Percentiles rank a stretch among this genome's conserved stretches.
phyloP scores from a whole-genome alignment of 1,284 basidiomycete species.

The Ustilago hordei region DNA sequence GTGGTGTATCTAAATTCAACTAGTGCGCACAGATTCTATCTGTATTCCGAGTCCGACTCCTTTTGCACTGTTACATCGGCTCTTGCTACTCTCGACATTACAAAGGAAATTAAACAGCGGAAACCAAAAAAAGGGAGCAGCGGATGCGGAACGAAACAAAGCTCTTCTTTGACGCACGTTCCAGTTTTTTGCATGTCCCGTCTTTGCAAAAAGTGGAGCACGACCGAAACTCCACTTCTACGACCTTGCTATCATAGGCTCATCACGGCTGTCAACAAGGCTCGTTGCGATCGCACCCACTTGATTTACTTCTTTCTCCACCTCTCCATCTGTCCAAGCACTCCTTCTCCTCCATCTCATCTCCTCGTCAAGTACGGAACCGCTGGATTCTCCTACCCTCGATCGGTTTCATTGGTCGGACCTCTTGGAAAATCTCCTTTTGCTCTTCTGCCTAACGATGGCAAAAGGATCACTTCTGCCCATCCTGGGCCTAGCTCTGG shows the following conservation, averaged over 20 bases:
- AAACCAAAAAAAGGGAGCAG: neutral
- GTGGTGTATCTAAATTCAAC: too few species aligned
- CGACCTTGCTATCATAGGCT: neutral
- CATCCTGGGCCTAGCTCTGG: constrained; percentile 33
- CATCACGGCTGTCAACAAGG: neutral
- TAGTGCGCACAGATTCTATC: constrained; percentile 3
- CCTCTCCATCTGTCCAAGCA: neutral
- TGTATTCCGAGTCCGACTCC: neutral
- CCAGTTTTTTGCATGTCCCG: constrained; percentile 17
- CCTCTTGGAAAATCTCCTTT: neutral
- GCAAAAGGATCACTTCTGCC: constrained; percentile 38
- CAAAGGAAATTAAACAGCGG: neutral
- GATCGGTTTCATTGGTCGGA: too few species aligned
- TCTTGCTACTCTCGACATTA: neutral
- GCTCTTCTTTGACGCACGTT: constrained; percentile 38
- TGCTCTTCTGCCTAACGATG: constrained; percentile 10
- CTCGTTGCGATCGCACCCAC: too few species aligned
- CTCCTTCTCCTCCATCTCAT: constrained; percentile 2
- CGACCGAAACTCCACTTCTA: neutral
- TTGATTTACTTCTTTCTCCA: neutral
- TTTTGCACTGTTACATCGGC: neutral
- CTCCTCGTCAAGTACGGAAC: neutral
- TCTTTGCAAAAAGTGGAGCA: constrained; percentile 1
- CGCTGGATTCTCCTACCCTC: too few species aligned
- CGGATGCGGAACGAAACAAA: constrained; percentile 34